phyloP scores from a whole-genome alignment of 2,329 filamentous ascomycete genomes.

The Epichloe typhina region DNA sequence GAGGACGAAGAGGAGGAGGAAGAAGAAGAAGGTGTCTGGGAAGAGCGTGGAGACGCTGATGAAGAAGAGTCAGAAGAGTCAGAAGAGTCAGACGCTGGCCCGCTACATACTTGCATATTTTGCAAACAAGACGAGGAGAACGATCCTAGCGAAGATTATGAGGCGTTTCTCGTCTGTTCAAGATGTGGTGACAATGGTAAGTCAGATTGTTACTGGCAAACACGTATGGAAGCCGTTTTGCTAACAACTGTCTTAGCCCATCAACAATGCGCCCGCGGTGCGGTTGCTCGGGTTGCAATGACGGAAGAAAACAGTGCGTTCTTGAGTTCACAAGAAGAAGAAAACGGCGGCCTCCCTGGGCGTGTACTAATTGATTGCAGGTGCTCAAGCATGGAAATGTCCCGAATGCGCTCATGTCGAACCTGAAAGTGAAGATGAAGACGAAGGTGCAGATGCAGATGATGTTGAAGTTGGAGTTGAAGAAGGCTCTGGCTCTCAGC shows the following conservation, averaged over 20 bases:
- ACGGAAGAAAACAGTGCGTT: conserved; percentile 20
- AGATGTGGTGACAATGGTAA: conserved; percentile 73
- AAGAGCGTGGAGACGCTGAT: conserved; percentile 5
- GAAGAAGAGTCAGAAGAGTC: conserved; percentile 4
- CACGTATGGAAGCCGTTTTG: conserved; percentile 4
- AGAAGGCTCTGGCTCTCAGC: conserved; percentile 14
- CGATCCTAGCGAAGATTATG: conserved; percentile 69
- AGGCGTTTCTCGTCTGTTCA: conserved; percentile 62
- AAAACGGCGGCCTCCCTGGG: background rate
- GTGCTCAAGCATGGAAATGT: conserved; percentile 35
- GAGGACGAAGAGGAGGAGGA: conserved; percentile 18
- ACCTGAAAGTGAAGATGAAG: conserved; percentile 9
- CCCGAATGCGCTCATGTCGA: conserved; percentile 30
- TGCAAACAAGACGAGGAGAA: conserved; percentile 74
- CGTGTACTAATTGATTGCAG: conserved; percentile 20
- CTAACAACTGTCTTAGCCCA: conserved; percentile 55
- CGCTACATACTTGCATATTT: conserved; percentile 46
- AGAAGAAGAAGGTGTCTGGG: conserved; percentile 15
- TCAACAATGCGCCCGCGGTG: conserved; percentile 72
- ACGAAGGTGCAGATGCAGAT: conserved; percentile 15
- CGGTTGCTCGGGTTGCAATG: conserved; percentile 22
- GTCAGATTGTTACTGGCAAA: conserved; percentile 23
- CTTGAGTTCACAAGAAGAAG: background rate
- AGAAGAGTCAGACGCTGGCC: conserved; percentile 11
- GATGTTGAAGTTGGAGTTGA: conserved; percentile 13